phyloP scores from a whole-genome alignment of 139 green algal genomes.

The Eudorina sp. region DNA sequence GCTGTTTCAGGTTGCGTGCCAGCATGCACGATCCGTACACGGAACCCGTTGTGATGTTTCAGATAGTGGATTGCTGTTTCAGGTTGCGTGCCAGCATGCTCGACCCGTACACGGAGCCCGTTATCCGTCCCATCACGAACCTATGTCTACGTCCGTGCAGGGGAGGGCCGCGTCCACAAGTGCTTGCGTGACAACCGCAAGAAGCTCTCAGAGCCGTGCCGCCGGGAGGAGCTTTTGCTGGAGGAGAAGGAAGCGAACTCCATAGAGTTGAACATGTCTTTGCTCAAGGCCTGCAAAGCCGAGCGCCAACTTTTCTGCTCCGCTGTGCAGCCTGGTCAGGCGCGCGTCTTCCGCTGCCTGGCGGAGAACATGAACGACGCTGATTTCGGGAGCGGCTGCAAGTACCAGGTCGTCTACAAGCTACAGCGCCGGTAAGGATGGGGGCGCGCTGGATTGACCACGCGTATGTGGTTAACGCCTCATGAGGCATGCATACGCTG shows the following conservation, averaged over 20 bases:
- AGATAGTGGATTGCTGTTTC: too few relatives aligned
- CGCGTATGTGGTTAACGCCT: too few relatives aligned
- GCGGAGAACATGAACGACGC: slow-evolving; percentile 81
- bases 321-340: slow-evolving; percentile 64
- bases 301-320: slow-evolving; percentile 82
- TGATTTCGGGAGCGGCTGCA: slow-evolving; percentile 78
- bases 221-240: slow-evolving; percentile 84
- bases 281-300: slow-evolving; percentile 67
- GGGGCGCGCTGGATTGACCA: not conserved
- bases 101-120: too few relatives aligned
- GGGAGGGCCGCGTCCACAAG: slow-evolving; percentile 78
- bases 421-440: slow-evolving; percentile 65
- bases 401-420: slow-evolving; percentile 73
- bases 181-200: slow-evolving; percentile 83
- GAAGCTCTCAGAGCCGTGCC: slow-evolving; percentile 76
- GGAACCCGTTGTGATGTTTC: too few relatives aligned
- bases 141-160: slow-evolving; percentile 55
- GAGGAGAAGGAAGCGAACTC: slow-evolving; percentile 70
- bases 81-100: too few relatives aligned
- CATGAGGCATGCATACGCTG: too few relatives aligned
- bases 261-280: slow-evolving; percentile 74
- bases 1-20: too few relatives aligned
- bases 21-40: too few relatives aligned
- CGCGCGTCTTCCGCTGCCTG: slow-evolving; percentile 83
- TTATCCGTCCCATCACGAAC: too few relatives aligned